phyloP scores from a whole-genome alignment of 345 rosid genomes.

The Citrus mangshanensis region DNA sequence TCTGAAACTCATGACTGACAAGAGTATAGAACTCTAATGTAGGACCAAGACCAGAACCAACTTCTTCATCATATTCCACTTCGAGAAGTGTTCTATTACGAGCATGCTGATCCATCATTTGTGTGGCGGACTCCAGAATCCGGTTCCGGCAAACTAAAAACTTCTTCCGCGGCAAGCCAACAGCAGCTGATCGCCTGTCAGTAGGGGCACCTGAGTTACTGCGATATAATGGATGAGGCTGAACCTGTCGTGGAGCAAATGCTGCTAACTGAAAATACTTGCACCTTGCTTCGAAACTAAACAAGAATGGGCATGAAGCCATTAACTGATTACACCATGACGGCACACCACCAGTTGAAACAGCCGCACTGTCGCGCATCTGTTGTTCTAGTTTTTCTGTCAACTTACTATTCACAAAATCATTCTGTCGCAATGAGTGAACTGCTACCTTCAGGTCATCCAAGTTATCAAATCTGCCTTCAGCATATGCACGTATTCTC shows the following conservation, averaged over 20 bases:
- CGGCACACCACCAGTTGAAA: slow-evolving; percentile 72
- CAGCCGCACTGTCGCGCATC: slow-evolving; percentile 71
- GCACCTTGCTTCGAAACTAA: slow-evolving; percentile 75
- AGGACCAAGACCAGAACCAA: slow-evolving; percentile 98
- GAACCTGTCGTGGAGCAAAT: slow-evolving; percentile 56
- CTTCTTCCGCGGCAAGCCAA: slow-evolving; percentile 61
- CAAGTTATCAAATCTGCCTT: slow-evolving; percentile 59
- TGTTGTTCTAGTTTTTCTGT: slow-evolving; percentile 95
- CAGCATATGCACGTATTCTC: slow-evolving; percentile 57
- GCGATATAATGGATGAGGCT: slow-evolving; percentile 33
- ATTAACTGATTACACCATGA: slow-evolving; percentile 83
- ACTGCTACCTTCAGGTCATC: slow-evolving; percentile 53
- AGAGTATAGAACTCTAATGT: slow-evolving; percentile 90
- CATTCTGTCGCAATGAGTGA: slow-evolving; percentile 53
- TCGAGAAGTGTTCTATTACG: slow-evolving; percentile 62
- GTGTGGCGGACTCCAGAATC: slow-evolving; percentile 72
- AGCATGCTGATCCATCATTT: slow-evolving; percentile 75
- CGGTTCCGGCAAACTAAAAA: slow-evolving; percentile 68
- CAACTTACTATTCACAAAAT: slow-evolving; percentile 74
- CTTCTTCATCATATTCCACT: slow-evolving; percentile 87
- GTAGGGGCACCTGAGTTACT: slow-evolving; percentile 41
- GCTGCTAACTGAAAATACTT: slow-evolving; percentile 82
- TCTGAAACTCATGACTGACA: slow-evolving; percentile 86
- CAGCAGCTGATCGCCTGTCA: slow-evolving; percentile 45
- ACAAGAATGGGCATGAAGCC: slow-evolving; percentile 83